Percentiles rank a stretch among this genome's conserved stretches.
phyloP scores from a whole-genome alignment of 306 rosid genomes.

The Senna siamea region DNA sequence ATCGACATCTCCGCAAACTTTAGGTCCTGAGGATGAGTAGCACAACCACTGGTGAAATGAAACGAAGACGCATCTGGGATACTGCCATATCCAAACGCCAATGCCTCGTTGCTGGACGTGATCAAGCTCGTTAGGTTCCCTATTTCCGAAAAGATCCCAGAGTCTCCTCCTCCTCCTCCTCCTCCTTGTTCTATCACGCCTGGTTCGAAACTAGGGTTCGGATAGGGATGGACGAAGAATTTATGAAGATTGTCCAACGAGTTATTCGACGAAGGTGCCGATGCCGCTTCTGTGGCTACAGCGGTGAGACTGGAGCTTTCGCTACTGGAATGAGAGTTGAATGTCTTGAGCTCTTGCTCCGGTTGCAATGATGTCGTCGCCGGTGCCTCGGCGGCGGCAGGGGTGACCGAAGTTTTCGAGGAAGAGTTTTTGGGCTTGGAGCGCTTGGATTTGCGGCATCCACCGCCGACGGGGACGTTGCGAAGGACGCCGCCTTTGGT shows the following conservation, averaged over 20 bases:
- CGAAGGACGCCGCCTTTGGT: constrained; percentile 98
- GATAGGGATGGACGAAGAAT: constrained; percentile 24
- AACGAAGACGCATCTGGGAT: constrained; percentile 47
- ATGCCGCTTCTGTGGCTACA: constrained; percentile 47
- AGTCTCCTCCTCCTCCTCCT: too few relatives aligned
- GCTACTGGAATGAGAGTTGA: constrained; percentile 80
- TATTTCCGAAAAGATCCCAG: constrained; percentile 60
- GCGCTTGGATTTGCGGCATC: constrained; percentile 89
- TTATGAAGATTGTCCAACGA: background rate
- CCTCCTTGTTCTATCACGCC: too few relatives aligned
- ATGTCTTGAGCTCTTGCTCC: constrained; percentile 41
- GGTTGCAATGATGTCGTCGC: constrained; percentile 5
- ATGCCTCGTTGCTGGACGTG: constrained; percentile 44
- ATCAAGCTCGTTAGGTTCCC: constrained; percentile 65
- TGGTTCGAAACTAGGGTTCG: constrained; percentile 38
- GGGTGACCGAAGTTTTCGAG: constrained; percentile 22
- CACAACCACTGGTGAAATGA: too few relatives aligned
- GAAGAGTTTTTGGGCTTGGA: constrained; percentile 50
- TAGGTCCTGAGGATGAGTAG: constrained; percentile 35
- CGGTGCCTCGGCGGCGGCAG: background rate
- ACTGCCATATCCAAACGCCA: constrained; percentile 44
- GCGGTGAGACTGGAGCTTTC: constrained; percentile 89
- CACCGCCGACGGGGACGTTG: constrained; percentile 97
- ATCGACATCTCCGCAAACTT: constrained; percentile 44
- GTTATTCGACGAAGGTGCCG: constrained; percentile 46